Conservation (phyloP, 352 stramenopile genomes). For the Phytophthora sp. region DNA sequence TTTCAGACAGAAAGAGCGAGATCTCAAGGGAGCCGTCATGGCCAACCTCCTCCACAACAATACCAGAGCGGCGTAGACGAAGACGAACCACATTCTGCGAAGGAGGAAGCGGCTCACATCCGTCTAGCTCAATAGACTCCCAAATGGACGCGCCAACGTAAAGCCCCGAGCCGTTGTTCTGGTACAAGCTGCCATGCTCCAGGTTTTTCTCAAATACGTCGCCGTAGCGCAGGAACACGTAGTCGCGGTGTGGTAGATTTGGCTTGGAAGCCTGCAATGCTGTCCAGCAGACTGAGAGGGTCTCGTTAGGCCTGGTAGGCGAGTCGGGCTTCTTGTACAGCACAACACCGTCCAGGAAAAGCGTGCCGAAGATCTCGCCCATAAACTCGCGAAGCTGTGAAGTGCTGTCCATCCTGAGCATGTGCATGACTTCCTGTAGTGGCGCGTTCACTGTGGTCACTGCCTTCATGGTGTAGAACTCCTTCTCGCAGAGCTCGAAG, state of each 20-base stretch:
- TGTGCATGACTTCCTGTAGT: slow-evolving; percentile 82
- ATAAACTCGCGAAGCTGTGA: slow-evolving; percentile 72
- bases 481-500: slow-evolving; percentile 79
- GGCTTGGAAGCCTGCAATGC: slow-evolving; percentile 82
- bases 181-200: slow-evolving; percentile 63
- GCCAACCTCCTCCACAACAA: slow-evolving; percentile 80
- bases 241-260: slow-evolving; percentile 85
- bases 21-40: slow-evolving; percentile 65
- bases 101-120: slow-evolving; percentile 67
- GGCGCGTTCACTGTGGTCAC: slow-evolving; percentile 72
- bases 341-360: slow-evolving; percentile 83
- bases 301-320: slow-evolving; percentile 62
- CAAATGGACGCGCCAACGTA: slow-evolving; percentile 82
- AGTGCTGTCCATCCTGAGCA: slow-evolving; percentile 79
- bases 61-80: slow-evolving; percentile 76
- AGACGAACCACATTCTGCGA: slow-evolving; percentile 85
- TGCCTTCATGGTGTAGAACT: slow-evolving; percentile 89
- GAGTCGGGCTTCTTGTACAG: slow-evolving; percentile 70
- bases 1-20: slow-evolving; percentile 77
- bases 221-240: slow-evolving; percentile 85
- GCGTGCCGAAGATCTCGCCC: slow-evolving; percentile 83
- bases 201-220: slow-evolving; percentile 80
- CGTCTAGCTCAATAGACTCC: slow-evolving; percentile 86
- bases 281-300: slow-evolving; percentile 83
- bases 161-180: slow-evolving; percentile 64